Conservation (phyloP, 768 basidiomycete genomes). For the Guyanaporus albipodus region DNA sequence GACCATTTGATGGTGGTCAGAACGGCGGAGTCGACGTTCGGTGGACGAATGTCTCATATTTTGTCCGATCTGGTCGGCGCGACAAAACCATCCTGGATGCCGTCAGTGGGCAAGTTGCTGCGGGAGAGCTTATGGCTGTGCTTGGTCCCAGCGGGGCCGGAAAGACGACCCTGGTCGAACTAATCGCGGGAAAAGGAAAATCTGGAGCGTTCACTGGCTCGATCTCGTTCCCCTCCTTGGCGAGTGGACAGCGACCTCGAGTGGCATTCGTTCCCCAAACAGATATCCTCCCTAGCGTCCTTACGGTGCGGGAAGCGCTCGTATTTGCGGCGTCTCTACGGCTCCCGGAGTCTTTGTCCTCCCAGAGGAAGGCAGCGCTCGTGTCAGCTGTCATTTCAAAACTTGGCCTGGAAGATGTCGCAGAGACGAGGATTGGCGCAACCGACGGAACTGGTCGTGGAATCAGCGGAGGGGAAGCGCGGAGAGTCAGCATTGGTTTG, state of each 20-base stretch:
- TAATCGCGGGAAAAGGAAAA: conserved; percentile 83
- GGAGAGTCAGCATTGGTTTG: conserved; percentile 85
- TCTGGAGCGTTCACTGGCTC: conserved; percentile 62
- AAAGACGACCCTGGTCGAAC: conserved; percentile 88
- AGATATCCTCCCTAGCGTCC: conserved; percentile 72
- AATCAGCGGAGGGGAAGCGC: conserved; percentile 89
- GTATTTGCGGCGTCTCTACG: conserved; percentile 83
- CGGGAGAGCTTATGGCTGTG: conserved; percentile 88
- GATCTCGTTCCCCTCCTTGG: conserved; percentile 50
- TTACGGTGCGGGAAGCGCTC: conserved; percentile 81
- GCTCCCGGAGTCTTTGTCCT: conserved; percentile 67
- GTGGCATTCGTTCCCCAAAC: conserved; percentile 88
- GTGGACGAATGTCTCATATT: conserved; percentile 69
- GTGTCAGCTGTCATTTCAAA: conserved; percentile 72
- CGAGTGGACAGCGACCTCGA: conserved; percentile 39
- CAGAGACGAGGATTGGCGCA: conserved; percentile 63
- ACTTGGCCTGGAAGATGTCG: conserved; percentile 69
- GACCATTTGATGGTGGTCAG: conserved; percentile 34
- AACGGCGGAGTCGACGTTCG: conserved; percentile 57
- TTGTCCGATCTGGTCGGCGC: conserved; percentile 39
- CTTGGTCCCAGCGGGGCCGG: conserved; percentile 93
- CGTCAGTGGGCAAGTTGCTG: conserved; percentile 63
- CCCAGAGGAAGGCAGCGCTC: conserved; percentile 57
- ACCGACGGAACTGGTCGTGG: conserved; percentile 70
- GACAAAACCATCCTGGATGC: conserved; percentile 65